Conservation (phyloP, 352 stramenopile genomes). For the Aphanomyces stellatus region DNA sequence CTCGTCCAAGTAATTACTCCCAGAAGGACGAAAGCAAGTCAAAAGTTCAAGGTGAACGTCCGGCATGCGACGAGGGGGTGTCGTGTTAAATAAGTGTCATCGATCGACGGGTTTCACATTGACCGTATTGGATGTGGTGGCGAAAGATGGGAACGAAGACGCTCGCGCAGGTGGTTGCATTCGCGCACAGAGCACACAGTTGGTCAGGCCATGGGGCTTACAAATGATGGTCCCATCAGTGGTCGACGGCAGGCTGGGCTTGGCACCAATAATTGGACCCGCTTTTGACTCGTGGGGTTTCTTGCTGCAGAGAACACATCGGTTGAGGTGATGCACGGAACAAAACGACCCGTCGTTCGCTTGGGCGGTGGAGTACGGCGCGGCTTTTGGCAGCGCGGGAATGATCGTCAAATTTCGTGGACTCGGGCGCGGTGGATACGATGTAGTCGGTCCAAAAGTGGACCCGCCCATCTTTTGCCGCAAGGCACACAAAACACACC, state of each 20-base stretch:
- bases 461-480: constrained; percentile 16
- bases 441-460: too few species aligned
- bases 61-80: too few species aligned
- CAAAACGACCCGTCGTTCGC: neutral
- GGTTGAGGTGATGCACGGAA: constrained; percentile 1
- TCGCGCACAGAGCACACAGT: constrained; percentile 57
- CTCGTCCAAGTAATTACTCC: too few species aligned
- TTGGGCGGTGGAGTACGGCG: neutral
- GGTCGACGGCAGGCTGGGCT: constrained; percentile 21
- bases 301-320: constrained; percentile 6
- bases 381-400: neutral
- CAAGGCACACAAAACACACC: constrained; percentile 52
- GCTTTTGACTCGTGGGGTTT: neutral
- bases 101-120: neutral
- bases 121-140: too few species aligned
- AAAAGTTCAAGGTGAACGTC: too few species aligned
- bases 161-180: constrained; percentile 22
- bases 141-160: too few species aligned
- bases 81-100: too few species aligned
- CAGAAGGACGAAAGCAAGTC: too few species aligned
- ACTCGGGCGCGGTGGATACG: too few species aligned
- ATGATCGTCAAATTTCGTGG: neutral
- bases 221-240: constrained; percentile 22
- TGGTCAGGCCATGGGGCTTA: constrained; percentile 43
- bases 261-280: neutral